These are phyloP conservation scores for Hypsizygus marmoreus DNA, from an alignment of 768 basidiomycete species.

Conservation along the genomic window DNA sequence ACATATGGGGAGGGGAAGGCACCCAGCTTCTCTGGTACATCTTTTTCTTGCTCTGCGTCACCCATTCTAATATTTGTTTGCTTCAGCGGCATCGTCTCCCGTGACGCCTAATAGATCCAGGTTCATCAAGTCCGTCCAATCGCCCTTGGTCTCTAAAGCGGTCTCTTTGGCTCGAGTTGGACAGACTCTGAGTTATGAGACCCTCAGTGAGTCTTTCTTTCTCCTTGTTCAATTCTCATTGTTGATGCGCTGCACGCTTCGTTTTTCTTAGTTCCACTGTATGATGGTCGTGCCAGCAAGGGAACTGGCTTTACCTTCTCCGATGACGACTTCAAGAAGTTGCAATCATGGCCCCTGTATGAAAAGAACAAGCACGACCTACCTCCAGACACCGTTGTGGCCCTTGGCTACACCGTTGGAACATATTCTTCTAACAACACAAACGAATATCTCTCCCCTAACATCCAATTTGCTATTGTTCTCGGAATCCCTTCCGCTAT, in stretches of 20 bases:
- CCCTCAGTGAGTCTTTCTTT: not conserved
- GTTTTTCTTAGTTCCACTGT: constrained; percentile 7
- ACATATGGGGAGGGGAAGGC: not conserved
- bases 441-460: not conserved
- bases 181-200: not conserved
- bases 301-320: not conserved
- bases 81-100: not conserved
- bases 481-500: not conserved
- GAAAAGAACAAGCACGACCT: not conserved
- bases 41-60: not conserved
- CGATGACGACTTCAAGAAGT: not conserved
- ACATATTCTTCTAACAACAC: not conserved
- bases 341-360: not conserved
- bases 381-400: not conserved
- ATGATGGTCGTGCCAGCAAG: constrained; percentile 1
- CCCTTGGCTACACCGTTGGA: not conserved
- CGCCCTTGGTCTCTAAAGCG: too few relatives aligned
- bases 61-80: not conserved
- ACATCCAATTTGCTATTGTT: constrained; percentile 1
- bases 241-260: too few relatives aligned
- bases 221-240: too few relatives aligned
- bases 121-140: not conserved
- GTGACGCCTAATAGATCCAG: not conserved
- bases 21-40: too few relatives aligned
- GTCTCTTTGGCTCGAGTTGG: too few relatives aligned